Evolutionary conservation across 805 yeast genomes (phyloP).

Genomic region (Yarrowia hollandica): DNA sequence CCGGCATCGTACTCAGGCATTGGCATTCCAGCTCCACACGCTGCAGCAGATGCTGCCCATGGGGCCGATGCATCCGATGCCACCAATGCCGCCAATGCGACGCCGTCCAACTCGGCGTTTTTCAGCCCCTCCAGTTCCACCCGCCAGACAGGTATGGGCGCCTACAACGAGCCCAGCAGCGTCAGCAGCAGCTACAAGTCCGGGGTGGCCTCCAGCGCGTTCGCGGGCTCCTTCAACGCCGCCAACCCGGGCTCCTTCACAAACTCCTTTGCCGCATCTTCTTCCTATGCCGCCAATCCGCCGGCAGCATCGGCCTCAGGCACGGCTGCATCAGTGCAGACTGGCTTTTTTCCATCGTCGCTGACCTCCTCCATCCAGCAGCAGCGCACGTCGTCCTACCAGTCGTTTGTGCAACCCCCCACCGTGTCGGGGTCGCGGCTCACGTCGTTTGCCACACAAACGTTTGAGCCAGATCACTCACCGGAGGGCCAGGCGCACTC

Average conservation of each 20-base stretch:
- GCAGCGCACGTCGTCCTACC: constrained; percentile 27
- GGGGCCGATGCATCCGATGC: neutral
- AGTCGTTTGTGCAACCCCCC: constrained; percentile 20
- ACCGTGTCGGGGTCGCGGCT: constrained; percentile 20
- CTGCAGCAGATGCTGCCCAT: neutral
- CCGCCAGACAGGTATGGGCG: constrained; percentile 33
- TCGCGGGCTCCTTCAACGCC: neutral
- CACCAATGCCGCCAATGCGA: neutral
- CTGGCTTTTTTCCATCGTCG: constrained; percentile 36
- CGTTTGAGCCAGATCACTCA: constrained; percentile 25
- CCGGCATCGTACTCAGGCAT: constrained; percentile 21
- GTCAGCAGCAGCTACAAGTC: constrained; percentile 37
- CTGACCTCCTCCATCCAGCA: constrained; percentile 35
- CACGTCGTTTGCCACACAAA: constrained; percentile 24
- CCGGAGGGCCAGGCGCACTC: constrained; percentile 21
- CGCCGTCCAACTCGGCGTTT: constrained; percentile 31
- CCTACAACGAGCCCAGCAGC: constrained; percentile 37
- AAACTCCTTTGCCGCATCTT: neutral
- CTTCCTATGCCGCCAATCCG: neutral
- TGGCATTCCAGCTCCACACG: neutral
- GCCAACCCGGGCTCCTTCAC: neutral
- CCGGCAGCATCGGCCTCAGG: neutral
- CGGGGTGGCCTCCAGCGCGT: constrained; percentile 26
- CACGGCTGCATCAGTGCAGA: constrained; percentile 31
- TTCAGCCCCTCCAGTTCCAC: constrained; percentile 38